Percentiles rank a stretch among this genome's conserved stretches.
Conservation (phyloP, 257 asterid species). For the Solanum sitiens region DNA sequence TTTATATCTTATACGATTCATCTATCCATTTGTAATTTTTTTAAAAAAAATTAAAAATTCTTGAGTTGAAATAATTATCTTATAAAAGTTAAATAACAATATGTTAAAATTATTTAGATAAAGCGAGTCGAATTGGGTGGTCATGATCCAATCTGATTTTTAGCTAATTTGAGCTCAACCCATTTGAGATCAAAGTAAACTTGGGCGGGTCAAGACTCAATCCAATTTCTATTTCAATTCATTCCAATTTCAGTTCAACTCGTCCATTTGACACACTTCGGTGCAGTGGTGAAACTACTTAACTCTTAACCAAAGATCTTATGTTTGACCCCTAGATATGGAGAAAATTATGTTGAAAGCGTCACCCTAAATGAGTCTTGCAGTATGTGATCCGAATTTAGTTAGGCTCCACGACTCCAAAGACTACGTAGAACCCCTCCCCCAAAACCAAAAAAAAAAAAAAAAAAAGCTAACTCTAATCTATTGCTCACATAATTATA, state of each 20-base stretch:
- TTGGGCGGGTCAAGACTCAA: neutral
- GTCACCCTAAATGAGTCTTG: neutral
- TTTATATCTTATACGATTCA: too few relatives aligned
- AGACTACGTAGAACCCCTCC: accelerated
- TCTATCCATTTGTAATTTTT: too few relatives aligned
- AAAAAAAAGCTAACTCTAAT: too few relatives aligned
- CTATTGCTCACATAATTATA: neutral
- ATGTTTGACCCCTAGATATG: neutral
- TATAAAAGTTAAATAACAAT: too few relatives aligned
- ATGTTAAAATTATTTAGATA: neutral
- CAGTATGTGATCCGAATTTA: accelerated
- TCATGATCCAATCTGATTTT: neutral
- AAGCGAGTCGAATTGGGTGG: neutral
- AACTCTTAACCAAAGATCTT: too few relatives aligned
- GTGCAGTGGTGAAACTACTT: neutral
- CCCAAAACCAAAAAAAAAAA: too few relatives aligned
- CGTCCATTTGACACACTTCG: neutral
- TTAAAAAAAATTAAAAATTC: too few relatives aligned
- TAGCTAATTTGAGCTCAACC: too few relatives aligned
- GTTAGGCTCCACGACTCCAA: neutral
- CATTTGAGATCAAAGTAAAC: neutral
- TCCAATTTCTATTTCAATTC: too few relatives aligned
- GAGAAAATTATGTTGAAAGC: too few relatives aligned
- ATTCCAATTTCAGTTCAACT: too few relatives aligned
- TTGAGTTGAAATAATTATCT: too few relatives aligned